Evolutionary conservation across 2,329 filamentous ascomycete species (phyloP), one percentile per base, ranked within the genome.

Genomic region (Sarocladium brachiariae): DNA sequence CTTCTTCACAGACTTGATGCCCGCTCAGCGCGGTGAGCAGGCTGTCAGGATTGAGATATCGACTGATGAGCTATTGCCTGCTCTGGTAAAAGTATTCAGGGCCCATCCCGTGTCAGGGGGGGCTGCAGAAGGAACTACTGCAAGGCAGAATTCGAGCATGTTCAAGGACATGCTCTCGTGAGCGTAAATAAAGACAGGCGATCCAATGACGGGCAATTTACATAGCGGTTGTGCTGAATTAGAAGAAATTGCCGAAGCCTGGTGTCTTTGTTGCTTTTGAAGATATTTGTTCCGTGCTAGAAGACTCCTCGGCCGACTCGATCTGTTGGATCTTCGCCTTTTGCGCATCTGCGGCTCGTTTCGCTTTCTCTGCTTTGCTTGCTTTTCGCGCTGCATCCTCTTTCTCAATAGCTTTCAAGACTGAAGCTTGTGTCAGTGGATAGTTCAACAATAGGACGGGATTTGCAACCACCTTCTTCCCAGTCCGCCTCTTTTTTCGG

Each of bases 401-500:
- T 46, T 75, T 73, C 63, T 87, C 82, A 51, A 89, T 80, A 49
- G 86, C 80, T 58, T 74, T 75, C 56, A 89, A 55, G 14, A 86
- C 84, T 86, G 53, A 4, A 21, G n/a, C n/a, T n/a, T n/a, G n/a
- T n/a, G n/a, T n/a, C n/a, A n/a, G n/a, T n/a, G n/a, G n/a, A n/a
- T n/a, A n/a, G n/a, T n/a, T n/a, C n/a, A n/a, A n/a, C n/a, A n/a
- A n/a, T n/a, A n/a, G n/a, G n/a, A n/a, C n/a, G n/a, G n/a, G n/a
- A n/a, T n/a, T n/a, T n/a, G 18, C 21, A 25, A 77, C 63, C 70
- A 87, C 89, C 81, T 64, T 95, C 84, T 68, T 92, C 87, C 95
- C 93, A 99, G 60, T 90, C 88, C 55, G 77, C 73, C 69, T 99
- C 93, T 63, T 80, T 81, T 56, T 77, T 77, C 38, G 77, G 70